These are phyloP conservation scores for Dipteronia sinensis DNA, from an alignment of 345 rosid genomes.

Conservation along the genomic window DNA sequence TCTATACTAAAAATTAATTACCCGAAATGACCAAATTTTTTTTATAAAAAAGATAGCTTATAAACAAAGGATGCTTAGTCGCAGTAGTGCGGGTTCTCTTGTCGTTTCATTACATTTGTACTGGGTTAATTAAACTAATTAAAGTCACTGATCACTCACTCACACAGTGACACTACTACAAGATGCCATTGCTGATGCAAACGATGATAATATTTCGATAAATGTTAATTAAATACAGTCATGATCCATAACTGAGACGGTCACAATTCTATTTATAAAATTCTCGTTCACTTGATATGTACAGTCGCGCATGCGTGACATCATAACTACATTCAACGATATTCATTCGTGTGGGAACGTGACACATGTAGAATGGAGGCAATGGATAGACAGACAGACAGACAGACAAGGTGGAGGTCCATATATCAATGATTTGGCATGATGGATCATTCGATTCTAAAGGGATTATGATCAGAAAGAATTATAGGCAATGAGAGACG, in stretches of 20 bases:
- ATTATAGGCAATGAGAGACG: conserved; percentile 26
- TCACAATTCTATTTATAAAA: no score
- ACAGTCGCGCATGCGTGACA: no score
- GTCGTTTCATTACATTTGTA: neutral
- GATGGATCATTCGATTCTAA: conserved; percentile 45
- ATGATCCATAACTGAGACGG: no score
- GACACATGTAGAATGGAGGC: no score
- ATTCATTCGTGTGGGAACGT: no score
- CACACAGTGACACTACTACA: neutral
- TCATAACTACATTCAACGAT: no score
- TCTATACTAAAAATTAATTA: conserved; percentile 1
- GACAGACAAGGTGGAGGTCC: conserved; percentile 17
- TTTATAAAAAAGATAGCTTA: conserved; percentile 6
- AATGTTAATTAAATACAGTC: no score
- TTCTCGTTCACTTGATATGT: no score
- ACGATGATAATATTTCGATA: no score
- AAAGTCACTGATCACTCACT: neutral
- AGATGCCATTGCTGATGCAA: neutral
- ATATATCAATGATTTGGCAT: conserved; percentile 41
- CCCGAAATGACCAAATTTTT: conserved; percentile 4
- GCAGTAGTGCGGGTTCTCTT: neutral
- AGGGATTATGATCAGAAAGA: conserved; percentile 14
- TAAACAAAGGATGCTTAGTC: conserved; percentile 18
- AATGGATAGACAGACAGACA: no score
- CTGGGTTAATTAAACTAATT: neutral